Base-by-base conservation (phyloP, 73 alveolate species). In the Paramecium biaurelia region DNA sequence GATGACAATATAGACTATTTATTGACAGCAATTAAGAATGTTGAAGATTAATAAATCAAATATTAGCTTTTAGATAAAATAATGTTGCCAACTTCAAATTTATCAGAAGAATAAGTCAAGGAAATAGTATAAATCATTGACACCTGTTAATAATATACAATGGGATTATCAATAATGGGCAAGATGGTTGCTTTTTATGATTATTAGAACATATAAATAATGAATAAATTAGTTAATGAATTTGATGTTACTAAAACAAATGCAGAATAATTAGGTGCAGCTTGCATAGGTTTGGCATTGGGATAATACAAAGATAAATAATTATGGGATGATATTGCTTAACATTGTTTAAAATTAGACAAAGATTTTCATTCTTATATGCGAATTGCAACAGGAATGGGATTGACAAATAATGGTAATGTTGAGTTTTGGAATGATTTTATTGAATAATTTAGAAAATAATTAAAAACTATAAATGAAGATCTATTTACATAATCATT, bases 311-410 rank as follows among this genome's bases (percentile, higher is more conserved):
- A 45, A 45, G 90, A 79, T 4, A 79, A 79, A 8, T 32, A 23
- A 20, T 41, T 79, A 43, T 79, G 90, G 90, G 72, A 79, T 42
- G 45, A 79, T n/a, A 79, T 79, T 3, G 37, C 72, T n/a, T 43
- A 18, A 43, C 24, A 45, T 23, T 41, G 43, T 11, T 20, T 42
- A 26, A 26, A 23, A 10, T 21, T 79, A 7, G 70, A 79, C 0
- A 79, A 79, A 12, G 72, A 45, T 45, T 79, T 79, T 45, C 72
- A 79, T 79, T 79, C 70, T 3, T 45, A 79, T 47, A 79, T 79
- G 90, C 20, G 90, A 2, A 79, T 79, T 20, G 74, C 90, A 43
- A 79, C 90, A 24, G 90, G 76, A 30, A 79, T 79, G 70, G 74
- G 74, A 21, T 45, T 79, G 72, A 30, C 76, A 10, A 79, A 79